Percentiles rank a stretch among this genome's conserved stretches.
phyloP scores from a whole-genome alignment of 495 filamentous ascomycete genomes.

The Podospora fimiseda region DNA sequence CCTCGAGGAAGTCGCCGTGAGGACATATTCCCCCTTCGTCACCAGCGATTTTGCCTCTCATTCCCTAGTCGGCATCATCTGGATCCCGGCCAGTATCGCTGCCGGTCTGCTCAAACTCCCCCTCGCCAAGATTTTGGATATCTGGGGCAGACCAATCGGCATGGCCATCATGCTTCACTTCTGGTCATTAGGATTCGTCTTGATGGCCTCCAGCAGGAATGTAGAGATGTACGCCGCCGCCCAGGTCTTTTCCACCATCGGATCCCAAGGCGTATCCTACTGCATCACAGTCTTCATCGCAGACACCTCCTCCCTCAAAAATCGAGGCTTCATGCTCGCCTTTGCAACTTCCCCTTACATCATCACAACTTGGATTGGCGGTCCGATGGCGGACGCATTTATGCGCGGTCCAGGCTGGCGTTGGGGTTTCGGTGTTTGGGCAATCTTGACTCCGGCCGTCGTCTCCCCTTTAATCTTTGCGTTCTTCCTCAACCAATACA shows the following conservation, averaged over 20 bases:
- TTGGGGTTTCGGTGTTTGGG: slow-evolving; percentile 58
- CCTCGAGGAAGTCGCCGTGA: slow-evolving; percentile 38
- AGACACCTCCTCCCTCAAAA: slow-evolving; percentile 55
- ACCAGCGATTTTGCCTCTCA: slow-evolving; percentile 43
- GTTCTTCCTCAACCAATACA: slow-evolving; percentile 50
- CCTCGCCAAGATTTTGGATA: slow-evolving; percentile 59
- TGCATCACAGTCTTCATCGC: slow-evolving; percentile 56
- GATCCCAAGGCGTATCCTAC: slow-evolving; percentile 48
- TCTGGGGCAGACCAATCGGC: slow-evolving; percentile 53
- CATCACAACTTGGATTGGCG: slow-evolving; percentile 48
- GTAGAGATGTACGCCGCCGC: slow-evolving; percentile 46
- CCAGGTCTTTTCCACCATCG: slow-evolving; percentile 43
- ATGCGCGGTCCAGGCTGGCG: slow-evolving; percentile 45
- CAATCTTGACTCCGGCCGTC: slow-evolving; percentile 49
- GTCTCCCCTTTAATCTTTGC: slow-evolving; percentile 46
- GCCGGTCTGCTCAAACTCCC: slow-evolving; percentile 57
- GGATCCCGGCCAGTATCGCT: slow-evolving; percentile 49
- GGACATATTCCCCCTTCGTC: slow-evolving; percentile 37
- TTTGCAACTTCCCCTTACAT: slow-evolving; percentile 59
- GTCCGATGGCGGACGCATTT: slow-evolving; percentile 39
- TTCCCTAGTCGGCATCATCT: slow-evolving; percentile 43
- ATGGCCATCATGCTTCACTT: slow-evolving; percentile 13
- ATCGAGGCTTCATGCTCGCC: slow-evolving; percentile 56
- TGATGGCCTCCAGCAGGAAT: slow-evolving; percentile 42
- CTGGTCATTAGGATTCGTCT: slow-evolving; percentile 35